phyloP scores from a whole-genome alignment of 1,139 yeast genomes.

The Hanseniaspora sp. region DNA sequence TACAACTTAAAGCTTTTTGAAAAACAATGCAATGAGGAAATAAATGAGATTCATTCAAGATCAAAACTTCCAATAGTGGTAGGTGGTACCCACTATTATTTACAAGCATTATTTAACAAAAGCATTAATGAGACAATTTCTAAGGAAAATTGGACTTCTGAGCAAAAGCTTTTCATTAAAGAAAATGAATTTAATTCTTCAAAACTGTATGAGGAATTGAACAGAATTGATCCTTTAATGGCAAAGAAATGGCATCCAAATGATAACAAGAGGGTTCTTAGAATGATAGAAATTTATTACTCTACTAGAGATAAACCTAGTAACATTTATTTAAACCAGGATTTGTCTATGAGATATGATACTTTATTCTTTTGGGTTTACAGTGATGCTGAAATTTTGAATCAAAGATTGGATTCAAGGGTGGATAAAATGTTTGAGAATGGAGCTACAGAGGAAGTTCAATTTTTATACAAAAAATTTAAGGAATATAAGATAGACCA shows the following conservation, averaged over 20 bases:
- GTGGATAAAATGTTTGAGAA: conserved; percentile 69
- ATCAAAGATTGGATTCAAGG: conserved; percentile 55
- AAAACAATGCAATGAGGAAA: conserved; percentile 46
- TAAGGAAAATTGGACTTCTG: conserved; percentile 24
- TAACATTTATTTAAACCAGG: conserved; percentile 55
- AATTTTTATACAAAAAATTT: conserved; percentile 43
- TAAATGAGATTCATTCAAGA: conserved; percentile 52
- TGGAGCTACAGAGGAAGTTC: conserved; percentile 63
- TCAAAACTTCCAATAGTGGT: conserved; percentile 78
- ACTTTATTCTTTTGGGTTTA: conserved; percentile 78
- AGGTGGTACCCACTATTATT: conserved; percentile 93
- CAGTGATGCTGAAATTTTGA: conserved; percentile 51
- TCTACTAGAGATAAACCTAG: conserved; percentile 61
- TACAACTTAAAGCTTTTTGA: conserved; percentile 76
- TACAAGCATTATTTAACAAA: conserved; percentile 65
- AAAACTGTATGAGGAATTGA: conserved; percentile 39
- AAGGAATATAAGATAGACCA: conserved; percentile 14
- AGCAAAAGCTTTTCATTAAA: conserved; percentile 40
- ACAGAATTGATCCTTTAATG: conserved; percentile 54
- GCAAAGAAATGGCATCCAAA: conserved; percentile 85
- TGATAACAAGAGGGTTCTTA: conserved; percentile 61
- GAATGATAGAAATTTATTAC: conserved; percentile 73
- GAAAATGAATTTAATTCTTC: conserved; percentile 43
- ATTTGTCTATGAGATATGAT: conserved; percentile 47
- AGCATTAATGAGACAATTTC: conserved; percentile 27